These are phyloP conservation scores for Blastocystis hominis DNA, from an alignment of 352 stramenopile species.

Conservation along the genomic window DNA sequence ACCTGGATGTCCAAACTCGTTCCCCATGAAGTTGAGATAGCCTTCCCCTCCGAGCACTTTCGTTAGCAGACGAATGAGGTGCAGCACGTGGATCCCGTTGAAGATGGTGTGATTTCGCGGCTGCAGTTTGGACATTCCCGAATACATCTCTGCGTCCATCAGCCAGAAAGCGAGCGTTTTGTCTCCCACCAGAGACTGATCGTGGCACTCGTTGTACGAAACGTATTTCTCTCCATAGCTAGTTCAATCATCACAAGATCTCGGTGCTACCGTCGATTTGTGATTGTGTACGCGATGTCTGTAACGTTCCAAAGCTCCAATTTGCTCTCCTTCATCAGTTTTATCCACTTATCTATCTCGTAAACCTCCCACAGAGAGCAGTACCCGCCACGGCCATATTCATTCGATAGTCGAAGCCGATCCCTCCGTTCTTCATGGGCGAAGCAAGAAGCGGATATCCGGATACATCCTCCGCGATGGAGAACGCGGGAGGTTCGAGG, in stretches of 20 bases:
- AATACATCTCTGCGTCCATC: constrained; percentile 61
- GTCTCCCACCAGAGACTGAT: constrained; percentile 61
- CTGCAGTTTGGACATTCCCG: constrained; percentile 56
- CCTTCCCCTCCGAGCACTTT: constrained; percentile 58
- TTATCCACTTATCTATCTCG: constrained; percentile 60
- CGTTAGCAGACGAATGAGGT: constrained; percentile 59
- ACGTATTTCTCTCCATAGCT: constrained; percentile 54
- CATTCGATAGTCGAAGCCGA: constrained; percentile 61
- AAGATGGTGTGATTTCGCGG: constrained; percentile 3
- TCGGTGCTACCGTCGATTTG: constrained; percentile 51
- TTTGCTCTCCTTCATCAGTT: constrained; percentile 58
- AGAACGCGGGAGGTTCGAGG: constrained; percentile 53
- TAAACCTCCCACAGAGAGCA: not conserved
- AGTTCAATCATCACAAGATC: not conserved
- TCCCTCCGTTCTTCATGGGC: constrained; percentile 57
- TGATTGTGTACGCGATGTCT: constrained; percentile 59
- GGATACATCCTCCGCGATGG: constrained; percentile 61
- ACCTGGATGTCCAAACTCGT: constrained; percentile 61
- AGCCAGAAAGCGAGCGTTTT: constrained; percentile 62
- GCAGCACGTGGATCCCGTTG: constrained; percentile 60
- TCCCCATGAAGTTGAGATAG: constrained; percentile 61
- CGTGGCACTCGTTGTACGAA: constrained; percentile 60
- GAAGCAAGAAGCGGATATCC: constrained; percentile 59
- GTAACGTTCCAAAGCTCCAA: constrained; percentile 60
- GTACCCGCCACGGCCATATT: constrained; percentile 41